Conservation (phyloP, 2,329 filamentous ascomycete genomes). For the Nemania bipapillata region DNA sequence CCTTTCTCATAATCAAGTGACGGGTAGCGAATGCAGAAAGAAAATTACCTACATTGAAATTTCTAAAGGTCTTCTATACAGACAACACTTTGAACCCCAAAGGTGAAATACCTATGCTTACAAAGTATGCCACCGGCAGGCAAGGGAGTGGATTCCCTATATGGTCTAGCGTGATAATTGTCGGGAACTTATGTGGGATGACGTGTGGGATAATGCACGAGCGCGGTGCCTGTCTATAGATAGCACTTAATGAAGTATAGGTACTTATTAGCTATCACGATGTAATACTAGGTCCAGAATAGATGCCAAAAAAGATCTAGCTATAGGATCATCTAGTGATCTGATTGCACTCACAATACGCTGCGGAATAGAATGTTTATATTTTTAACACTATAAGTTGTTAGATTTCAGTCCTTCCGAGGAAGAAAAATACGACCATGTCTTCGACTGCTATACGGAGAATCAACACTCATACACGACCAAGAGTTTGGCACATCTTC, state of each 20-base stretch:
- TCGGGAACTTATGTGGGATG: slow-evolving; percentile 28
- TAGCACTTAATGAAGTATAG: too few relatives aligned
- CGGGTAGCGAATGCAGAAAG: background rate
- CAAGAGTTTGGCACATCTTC: background rate
- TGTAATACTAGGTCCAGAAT: background rate
- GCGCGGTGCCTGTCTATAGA: background rate
- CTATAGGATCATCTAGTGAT: background rate
- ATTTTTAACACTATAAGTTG: background rate
- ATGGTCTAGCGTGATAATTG: slow-evolving; percentile 16
- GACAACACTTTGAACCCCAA: background rate
- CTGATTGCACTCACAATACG: background rate
- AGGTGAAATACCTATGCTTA: slow-evolving; percentile 22
- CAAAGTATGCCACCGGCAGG: slow-evolving; percentile 29
- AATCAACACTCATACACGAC: background rate
- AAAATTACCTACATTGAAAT: background rate
- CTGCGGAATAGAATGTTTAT: background rate
- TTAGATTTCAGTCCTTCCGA: background rate
- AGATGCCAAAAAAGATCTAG: background rate
- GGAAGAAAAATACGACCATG: slow-evolving; percentile 1
- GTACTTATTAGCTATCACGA: too few relatives aligned
- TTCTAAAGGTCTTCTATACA: background rate
- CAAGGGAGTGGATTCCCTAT: background rate
- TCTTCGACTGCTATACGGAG: background rate
- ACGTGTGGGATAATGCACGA: slow-evolving; percentile 14
- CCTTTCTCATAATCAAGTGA: background rate